Evolutionary conservation across 768 basidiomycete species (phyloP), one percentile per base, ranked within the genome.

Genomic region (Leccinum imitatum): DNA sequence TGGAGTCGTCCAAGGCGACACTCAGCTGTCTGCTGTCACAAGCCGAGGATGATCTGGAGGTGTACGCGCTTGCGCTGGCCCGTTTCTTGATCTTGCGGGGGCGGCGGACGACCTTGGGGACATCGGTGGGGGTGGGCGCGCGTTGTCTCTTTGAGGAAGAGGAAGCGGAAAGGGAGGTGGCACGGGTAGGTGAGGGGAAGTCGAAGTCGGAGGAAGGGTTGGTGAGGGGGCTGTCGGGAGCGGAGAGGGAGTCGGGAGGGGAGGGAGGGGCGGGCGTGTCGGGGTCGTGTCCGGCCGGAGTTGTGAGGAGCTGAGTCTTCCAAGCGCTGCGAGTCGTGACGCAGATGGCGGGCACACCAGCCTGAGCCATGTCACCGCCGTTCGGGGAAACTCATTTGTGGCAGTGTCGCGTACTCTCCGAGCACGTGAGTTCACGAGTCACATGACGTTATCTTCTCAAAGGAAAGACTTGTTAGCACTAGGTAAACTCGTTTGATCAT

Each of bases 1-100:
- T 83, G n/a, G 82, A 81, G 44, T 85, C 82, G 30, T 81, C 82
- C 3, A 83, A 70, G 0, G 79, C 75, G 52, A 71, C 55, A 66
- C 74, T 58, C 35, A 69, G 61, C 41, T 77, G 77, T 50, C 78
- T 75, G 62, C 80, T 81, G 30, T 75, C 75, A 13, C 73, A 76
- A 61, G 81, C 79, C n/a, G 82, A 80, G 8, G 77, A 77, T 2
- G 76, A 76, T 3, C 71, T 59, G 1, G 77, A 68, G 10, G 75
- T 72, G 65, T 39, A 33, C n/a, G 62, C 35, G 35, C 62, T 61
- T 1, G 56, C 51, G 47, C 59, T 67, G 1, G 64, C 44, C 6
- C 73, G 69, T 54, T 69, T 73, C 59, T 65, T 73, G 57, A 65
- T 59, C 59, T 71, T 71, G 3, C 59, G 62, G 13, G 69, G 64